Base-by-base conservation (phyloP, 371 early-diverging fungal genomes). In the Mortierella sp. region DNA sequence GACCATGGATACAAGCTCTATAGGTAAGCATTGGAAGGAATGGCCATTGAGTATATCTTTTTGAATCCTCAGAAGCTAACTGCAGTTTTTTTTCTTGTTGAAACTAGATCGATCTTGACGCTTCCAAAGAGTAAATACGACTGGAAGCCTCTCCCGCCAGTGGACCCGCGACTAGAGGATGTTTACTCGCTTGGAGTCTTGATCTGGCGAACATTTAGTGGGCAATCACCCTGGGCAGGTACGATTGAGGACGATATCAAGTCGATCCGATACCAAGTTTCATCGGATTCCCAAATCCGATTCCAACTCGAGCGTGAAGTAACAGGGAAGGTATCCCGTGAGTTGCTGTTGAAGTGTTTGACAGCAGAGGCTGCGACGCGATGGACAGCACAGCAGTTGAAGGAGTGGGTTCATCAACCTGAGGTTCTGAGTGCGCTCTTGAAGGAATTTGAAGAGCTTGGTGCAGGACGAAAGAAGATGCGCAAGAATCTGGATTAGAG, bases 121-220 rank as follows among this genome's bases (percentile, higher is more conserved):
- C 69, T 91, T 11, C 91, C 91, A 11, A 82, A 75, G 21, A 84
- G 63, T 18, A 81, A 87, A 29, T 58, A 75, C 0, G 90, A 91
- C 60, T 75, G 79, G 4, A 64, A 68, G 15, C 71, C 84, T 0
- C 46, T 91, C n/a, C 81, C 84, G 2, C 76, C 86, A 2, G 80
- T 89, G 5, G 80, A 91, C 52, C 91, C 91, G 0, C 57, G 84
- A 0, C 83, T 86, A 0, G 89, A 91, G 61, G 91, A 91, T 62
- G 77, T 91, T 47, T 91, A 89, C 63, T 88, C 90, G 0, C 61
- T 89, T 18, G 89, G 89, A 1, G 86, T 89, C 0, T 60, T 91
- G 19, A 85, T 89, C n/a, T 91, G 91, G 91, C 84, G 88, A 55
- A 84, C 83, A 1, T 88, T 89, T 68, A 80, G 88, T 0, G 89